phyloP scores from a whole-genome alignment of 106 monocot species.

The Dendrobium catenatum region DNA sequence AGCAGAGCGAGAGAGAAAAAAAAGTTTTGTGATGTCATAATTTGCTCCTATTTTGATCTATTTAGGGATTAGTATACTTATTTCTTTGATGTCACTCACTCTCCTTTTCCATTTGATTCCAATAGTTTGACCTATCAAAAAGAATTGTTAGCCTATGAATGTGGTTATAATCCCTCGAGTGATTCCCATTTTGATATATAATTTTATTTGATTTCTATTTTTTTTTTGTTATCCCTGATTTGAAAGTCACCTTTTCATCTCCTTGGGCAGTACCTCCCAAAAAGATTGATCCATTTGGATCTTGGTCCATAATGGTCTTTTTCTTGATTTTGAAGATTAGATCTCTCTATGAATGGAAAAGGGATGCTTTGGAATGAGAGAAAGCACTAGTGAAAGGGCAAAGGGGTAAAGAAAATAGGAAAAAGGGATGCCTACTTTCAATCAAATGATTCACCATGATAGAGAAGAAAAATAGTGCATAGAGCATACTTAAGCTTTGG shows the following conservation, averaged over 20 bases:
- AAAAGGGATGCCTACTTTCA: neutral
- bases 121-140: slow-evolving; percentile 16
- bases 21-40: neutral
- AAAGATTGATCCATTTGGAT: slow-evolving; percentile 10
- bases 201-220: no score
- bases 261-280: slow-evolving; percentile 14
- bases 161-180: slow-evolving; percentile 10
- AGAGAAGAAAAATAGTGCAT: neutral
- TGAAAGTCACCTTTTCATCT: slow-evolving; percentile 22
- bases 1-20: neutral
- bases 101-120: neutral
- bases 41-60: neutral
- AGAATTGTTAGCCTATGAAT: slow-evolving; percentile 11
- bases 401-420: neutral
- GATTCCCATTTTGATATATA: slow-evolving; percentile 8
- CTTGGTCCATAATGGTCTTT: slow-evolving; percentile 20
- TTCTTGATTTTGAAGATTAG: slow-evolving; percentile 9
- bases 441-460: slow-evolving; percentile 4
- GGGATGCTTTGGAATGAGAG: neutral
- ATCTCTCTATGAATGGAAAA: slow-evolving; percentile 3
- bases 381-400: neutral
- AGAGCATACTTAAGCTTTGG: slow-evolving; percentile 3
- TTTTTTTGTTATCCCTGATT: neutral
- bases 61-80: neutral
- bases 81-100: neutral